Evolutionary conservation across 495 filamentous ascomycete species (phyloP).

Genomic region (Podospora anserina): DNA sequence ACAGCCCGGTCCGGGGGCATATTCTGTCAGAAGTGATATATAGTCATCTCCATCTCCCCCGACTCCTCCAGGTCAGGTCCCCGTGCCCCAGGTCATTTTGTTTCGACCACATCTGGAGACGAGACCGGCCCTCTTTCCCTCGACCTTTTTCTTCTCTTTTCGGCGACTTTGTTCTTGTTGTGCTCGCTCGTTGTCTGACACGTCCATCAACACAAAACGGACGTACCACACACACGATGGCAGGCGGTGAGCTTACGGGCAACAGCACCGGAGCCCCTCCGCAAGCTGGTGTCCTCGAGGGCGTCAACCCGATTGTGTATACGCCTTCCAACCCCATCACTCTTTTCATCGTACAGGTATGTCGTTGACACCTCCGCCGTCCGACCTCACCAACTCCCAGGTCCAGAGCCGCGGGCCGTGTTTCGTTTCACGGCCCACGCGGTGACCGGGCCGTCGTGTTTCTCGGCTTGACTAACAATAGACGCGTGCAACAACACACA

Average conservation of each 20-base stretch:
- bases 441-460: constrained; percentile 6
- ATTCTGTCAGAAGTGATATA: neutral
- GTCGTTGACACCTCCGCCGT: constrained; percentile 14
- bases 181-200: neutral
- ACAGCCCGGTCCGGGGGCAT: neutral
- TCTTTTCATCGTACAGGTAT: constrained; percentile 91
- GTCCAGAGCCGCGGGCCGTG: constrained; percentile 8
- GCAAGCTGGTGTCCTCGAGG: constrained; percentile 41
- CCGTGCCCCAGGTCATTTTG: neutral
- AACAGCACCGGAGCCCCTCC: constrained; percentile 23
- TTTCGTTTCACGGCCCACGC: constrained; percentile 5
- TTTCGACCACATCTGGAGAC: neutral
- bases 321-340: constrained; percentile 80
- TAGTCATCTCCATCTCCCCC: neutral
- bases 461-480: constrained; percentile 25
- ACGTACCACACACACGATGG: constrained; percentile 12
- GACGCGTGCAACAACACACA: constrained; percentile 35
- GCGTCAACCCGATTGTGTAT: constrained; percentile 67
- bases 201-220: neutral
- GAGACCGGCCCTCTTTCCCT: neutral
- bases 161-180: neutral
- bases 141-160: neutral
- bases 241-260: constrained; percentile 13
- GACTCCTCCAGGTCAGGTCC: too few relatives aligned
- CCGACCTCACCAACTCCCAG: constrained; percentile 1